Evolutionary conservation across 2,329 filamentous ascomycete species (phyloP).

Genomic region (Diaporthe amygdali): DNA sequence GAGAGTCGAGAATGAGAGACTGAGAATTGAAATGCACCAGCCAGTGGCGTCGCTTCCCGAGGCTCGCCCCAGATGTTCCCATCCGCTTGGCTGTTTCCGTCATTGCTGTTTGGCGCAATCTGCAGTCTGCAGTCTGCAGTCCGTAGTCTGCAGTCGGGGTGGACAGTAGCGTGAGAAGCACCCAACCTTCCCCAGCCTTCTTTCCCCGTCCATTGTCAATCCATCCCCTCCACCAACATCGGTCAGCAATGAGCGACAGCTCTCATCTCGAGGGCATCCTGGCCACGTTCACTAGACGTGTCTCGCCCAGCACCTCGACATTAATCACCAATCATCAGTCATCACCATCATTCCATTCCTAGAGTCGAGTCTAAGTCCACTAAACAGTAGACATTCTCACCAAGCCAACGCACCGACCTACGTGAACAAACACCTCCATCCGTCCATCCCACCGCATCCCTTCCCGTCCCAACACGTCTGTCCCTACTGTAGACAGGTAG

Average conservation of each 20-base stretch:
- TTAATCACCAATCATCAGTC: not conserved
- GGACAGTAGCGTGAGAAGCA: not conserved
- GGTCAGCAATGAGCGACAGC: not conserved
- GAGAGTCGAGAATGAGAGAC: not conserved
- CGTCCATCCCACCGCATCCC: not conserved
- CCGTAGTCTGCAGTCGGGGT: not conserved
- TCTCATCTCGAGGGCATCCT: not conserved
- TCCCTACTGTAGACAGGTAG: too few species aligned
- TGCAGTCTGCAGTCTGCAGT: not conserved
- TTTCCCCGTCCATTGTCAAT: conserved; percentile 14
- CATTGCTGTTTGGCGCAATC: not conserved
- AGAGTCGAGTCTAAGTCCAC: not conserved
- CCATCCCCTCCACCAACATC: not conserved
- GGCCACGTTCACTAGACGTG: not conserved
- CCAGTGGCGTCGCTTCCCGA: conserved; percentile 3
- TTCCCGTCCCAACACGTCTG: not conserved
- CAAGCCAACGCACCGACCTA: not conserved
- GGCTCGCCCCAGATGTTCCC: not conserved
- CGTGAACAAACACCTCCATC: too few species aligned
- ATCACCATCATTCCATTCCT: too few species aligned
- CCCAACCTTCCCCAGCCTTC: conserved; percentile 24
- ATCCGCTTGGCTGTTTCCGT: conserved; percentile 11
- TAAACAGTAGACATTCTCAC: too few species aligned
- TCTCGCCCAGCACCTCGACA: not conserved
- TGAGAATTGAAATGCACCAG: not conserved